These are phyloP conservation scores for Raffaelea deltoideospora DNA, from an alignment of 2,329 filamentous ascomycete species.

Conservation along the genomic window DNA sequence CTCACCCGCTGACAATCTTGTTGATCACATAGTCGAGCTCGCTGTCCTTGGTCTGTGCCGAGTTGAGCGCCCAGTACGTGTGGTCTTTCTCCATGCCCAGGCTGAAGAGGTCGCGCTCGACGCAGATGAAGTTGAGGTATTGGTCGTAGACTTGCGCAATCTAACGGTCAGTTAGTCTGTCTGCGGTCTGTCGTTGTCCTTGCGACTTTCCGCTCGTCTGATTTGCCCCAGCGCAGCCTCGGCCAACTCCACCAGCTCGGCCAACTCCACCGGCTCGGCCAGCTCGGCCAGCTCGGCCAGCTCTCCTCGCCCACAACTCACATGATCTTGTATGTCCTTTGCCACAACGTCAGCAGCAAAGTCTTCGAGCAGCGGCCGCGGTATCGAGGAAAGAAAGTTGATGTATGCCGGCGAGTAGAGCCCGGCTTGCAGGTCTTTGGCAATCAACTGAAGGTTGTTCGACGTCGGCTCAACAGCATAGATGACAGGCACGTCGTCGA, in stretches of 20 bases:
- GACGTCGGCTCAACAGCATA: constrained; percentile 87
- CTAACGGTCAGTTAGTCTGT: too few species aligned
- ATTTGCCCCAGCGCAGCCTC: too few species aligned
- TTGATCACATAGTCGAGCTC: constrained; percentile 80
- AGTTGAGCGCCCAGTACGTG: constrained; percentile 94
- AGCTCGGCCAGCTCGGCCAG: too few species aligned
- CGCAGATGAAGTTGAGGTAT: constrained; percentile 93
- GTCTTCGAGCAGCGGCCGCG: constrained; percentile 79
- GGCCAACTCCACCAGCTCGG: too few species aligned
- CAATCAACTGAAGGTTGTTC: constrained; percentile 69
- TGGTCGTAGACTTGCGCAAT: constrained; percentile 92
- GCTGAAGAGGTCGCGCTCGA: constrained; percentile 89
- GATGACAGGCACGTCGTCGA: constrained; percentile 90
- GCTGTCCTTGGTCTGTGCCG: constrained; percentile 76
- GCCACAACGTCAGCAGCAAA: constrained; percentile 80
- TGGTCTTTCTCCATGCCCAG: constrained; percentile 81
- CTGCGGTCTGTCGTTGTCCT: too few species aligned
- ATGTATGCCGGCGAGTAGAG: constrained; percentile 90
- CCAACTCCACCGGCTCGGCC: too few species aligned
- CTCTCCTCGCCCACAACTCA: not conserved
- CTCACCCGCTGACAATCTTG: constrained; percentile 66
- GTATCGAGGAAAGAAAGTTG: constrained; percentile 92
- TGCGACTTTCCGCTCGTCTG: not conserved
- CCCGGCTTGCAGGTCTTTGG: constrained; percentile 68
- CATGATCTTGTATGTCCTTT: constrained; percentile 60